phyloP scores from a whole-genome alignment of 768 basidiomycete species.

The Mycena pura region DNA sequence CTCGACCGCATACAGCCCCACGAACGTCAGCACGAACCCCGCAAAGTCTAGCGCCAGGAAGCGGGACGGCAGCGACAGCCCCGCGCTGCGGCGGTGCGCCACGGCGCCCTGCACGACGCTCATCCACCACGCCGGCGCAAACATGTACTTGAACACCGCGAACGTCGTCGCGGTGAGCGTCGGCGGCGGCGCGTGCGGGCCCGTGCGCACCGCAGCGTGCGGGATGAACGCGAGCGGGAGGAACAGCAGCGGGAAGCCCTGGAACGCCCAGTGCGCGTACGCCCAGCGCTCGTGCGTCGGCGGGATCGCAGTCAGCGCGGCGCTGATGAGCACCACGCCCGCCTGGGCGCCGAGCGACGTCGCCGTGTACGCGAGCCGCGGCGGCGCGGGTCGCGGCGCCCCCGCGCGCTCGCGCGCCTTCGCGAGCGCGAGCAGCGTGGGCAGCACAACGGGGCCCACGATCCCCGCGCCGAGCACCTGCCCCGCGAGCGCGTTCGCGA shows the following conservation, averaged over 20 bases:
- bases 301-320: not conserved
- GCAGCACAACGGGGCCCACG: conserved; percentile 8
- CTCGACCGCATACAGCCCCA: conserved; percentile 12
- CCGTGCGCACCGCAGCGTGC: too few species aligned
- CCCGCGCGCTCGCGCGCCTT: not conserved
- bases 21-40: not conserved
- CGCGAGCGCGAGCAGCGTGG: not conserved
- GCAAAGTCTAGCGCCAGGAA: conserved; percentile 18
- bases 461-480: conserved; percentile 16
- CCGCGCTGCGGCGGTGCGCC: not conserved
- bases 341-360: conserved; percentile 3
- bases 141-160: conserved; percentile 12
- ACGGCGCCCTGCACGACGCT: not conserved
- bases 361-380: not conserved
- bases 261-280: conserved; percentile 14
- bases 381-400: not conserved
- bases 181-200: too few species aligned
- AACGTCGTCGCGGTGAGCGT: not conserved
- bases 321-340: not conserved
- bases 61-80: not conserved
- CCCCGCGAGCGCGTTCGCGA: conserved; percentile 1
- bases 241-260: conserved; percentile 20
- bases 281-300: not conserved
- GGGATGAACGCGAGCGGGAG: conserved; percentile 15
- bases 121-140: conserved; percentile 13